Conservation (phyloP, 2,329 filamentous ascomycete species). For the Aotearoamyces nothofagi region DNA sequence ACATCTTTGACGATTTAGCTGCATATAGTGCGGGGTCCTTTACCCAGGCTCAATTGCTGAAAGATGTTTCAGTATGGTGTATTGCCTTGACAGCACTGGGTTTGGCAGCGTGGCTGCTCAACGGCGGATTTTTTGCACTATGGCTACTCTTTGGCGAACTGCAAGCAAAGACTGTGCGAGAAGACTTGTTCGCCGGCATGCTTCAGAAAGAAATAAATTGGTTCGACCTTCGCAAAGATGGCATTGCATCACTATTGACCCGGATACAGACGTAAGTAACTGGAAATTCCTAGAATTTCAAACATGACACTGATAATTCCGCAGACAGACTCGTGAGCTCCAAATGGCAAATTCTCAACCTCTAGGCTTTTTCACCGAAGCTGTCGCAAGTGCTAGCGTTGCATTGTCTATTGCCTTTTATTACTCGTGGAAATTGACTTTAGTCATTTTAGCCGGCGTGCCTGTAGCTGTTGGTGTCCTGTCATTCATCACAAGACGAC, state of each 20-base stretch:
- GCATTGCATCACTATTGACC: slow-evolving; percentile 55
- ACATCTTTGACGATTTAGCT: slow-evolving; percentile 58
- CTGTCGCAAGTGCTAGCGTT: slow-evolving; percentile 45
- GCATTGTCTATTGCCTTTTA: slow-evolving; percentile 60
- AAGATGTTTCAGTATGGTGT: slow-evolving; percentile 41
- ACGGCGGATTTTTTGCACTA: slow-evolving; percentile 47
- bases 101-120: slow-evolving; percentile 47
- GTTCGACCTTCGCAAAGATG: slow-evolving; percentile 64
- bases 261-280: slow-evolving; percentile 54
- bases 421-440: slow-evolving; percentile 70
- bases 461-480: slow-evolving; percentile 52
- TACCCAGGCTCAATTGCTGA: slow-evolving; percentile 33
- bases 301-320: slow-evolving; percentile 10
- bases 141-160: slow-evolving; percentile 74
- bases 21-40: slow-evolving; percentile 42
- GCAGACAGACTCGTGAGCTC: slow-evolving; percentile 67
- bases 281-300: not conserved
- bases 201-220: slow-evolving; percentile 63
- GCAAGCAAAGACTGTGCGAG: slow-evolving; percentile 53
- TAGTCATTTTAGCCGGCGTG: slow-evolving; percentile 61
- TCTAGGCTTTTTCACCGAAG: slow-evolving; percentile 53
- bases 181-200: slow-evolving; percentile 49
- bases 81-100: slow-evolving; percentile 49
- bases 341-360: slow-evolving; percentile 70
- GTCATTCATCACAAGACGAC: slow-evolving; percentile 38